Evolutionary conservation across 1,284 basidiomycete genomes (phyloP).

Genomic region (Boletus subluridellus): DNA sequence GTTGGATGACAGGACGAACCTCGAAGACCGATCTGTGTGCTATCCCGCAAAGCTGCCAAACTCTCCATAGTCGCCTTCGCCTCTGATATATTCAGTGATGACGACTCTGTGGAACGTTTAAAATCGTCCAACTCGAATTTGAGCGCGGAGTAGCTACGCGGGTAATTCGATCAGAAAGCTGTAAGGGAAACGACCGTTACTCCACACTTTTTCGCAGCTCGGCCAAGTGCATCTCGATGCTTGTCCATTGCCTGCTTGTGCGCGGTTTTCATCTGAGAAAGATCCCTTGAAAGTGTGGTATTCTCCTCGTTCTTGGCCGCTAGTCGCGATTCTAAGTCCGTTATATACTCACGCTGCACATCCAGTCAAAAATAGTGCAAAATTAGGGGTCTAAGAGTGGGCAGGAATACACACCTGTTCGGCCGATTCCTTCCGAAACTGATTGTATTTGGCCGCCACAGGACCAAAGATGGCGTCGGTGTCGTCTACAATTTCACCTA

Average conservation of each 20-base stretch:
- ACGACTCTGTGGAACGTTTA: constrained; percentile 14
- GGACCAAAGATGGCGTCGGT: background rate
- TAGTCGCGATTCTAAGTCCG: constrained; percentile 20
- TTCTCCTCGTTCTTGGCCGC: constrained; percentile 19
- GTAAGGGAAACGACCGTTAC: background rate
- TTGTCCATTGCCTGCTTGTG: constrained; percentile 20
- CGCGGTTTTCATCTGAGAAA: constrained; percentile 15
- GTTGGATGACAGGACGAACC: constrained; percentile 18
- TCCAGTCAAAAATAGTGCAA: background rate
- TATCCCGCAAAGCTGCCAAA: constrained; percentile 21
- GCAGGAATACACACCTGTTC: constrained; percentile 12
- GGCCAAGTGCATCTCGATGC: constrained; percentile 21
- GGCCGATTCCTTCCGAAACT: constrained; percentile 9
- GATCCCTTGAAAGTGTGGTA: constrained; percentile 9
- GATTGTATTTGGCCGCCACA: background rate
- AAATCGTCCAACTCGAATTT: constrained; percentile 28
- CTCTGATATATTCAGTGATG: constrained; percentile 18
- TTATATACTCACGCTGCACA: constrained; percentile 20
- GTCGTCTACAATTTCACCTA: background rate
- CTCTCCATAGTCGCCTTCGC: constrained; percentile 23
- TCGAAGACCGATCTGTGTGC: constrained; percentile 17
- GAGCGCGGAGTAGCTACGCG: constrained; percentile 21
- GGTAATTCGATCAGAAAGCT: background rate
- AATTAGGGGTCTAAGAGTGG: background rate
- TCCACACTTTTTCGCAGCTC: constrained; percentile 20